phyloP scores from a whole-genome alignment of 2,329 filamentous ascomycete genomes.

The Pleurostoma richardsiae region DNA sequence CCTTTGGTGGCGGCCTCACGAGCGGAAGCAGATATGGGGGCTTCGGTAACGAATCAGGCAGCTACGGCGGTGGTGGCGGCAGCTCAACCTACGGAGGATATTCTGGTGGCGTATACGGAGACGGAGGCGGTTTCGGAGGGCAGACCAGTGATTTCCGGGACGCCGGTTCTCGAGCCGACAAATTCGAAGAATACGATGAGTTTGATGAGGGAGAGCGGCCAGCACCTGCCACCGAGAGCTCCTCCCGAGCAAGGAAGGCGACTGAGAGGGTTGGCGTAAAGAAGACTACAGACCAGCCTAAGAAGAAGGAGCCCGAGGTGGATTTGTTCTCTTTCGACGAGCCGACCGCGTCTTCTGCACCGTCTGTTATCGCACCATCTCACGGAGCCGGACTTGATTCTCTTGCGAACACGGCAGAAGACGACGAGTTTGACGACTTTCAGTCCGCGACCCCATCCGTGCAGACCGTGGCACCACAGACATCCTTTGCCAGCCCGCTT shows the following conservation, averaged over 20 bases:
- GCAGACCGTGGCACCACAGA: constrained; percentile 36
- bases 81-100: constrained; percentile 49
- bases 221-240: constrained; percentile 38
- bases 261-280: constrained; percentile 38
- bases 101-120: constrained; percentile 80
- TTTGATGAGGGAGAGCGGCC: constrained; percentile 69
- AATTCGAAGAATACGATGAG: constrained; percentile 97
- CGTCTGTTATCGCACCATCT: constrained; percentile 38
- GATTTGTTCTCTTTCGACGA: constrained; percentile 95
- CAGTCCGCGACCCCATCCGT: constrained; percentile 71
- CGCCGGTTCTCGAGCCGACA: constrained; percentile 57
- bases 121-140: constrained; percentile 89
- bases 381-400: constrained; percentile 41
- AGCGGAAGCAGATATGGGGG: constrained; percentile 67
- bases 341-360: constrained; percentile 42
- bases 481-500: constrained; percentile 36
- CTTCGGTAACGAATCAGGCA: constrained; percentile 82
- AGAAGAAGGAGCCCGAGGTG: constrained; percentile 82
- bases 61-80: constrained; percentile 57
- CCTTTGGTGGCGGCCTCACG: constrained; percentile 54
- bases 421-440: constrained; percentile 97
- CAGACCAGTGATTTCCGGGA: constrained; percentile 68
- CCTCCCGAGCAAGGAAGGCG: constrained; percentile 22
- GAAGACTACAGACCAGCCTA: constrained; percentile 64
- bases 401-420: constrained; percentile 54